phyloP scores from a whole-genome alignment of 352 stramenopile species.

The Hyaloperonospora arabidopsidis region DNA sequence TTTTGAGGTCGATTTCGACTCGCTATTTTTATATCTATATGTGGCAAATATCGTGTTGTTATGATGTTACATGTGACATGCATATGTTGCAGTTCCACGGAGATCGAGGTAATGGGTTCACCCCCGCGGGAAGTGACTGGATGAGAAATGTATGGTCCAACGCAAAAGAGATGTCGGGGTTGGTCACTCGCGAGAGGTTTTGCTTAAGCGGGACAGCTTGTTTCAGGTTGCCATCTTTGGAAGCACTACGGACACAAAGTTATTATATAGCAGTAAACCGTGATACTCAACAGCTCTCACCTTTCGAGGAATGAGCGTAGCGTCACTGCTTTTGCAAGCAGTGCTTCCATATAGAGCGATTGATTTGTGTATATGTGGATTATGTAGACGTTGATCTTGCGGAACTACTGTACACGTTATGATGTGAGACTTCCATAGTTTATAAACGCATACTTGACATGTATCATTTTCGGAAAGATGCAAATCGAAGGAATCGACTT shows the following conservation, averaged over 20 bases:
- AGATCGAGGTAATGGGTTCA: slow-evolving; percentile 19
- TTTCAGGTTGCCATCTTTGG: not conserved
- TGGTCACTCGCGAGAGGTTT: slow-evolving; percentile 9
- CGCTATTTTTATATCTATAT: not conserved
- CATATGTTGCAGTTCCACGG: slow-evolving; percentile 29
- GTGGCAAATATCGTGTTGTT: not conserved
- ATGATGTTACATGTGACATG: slow-evolving; percentile 30
- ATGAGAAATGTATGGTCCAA: slow-evolving; percentile 39
- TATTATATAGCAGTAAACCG: not conserved
- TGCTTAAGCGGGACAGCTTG: slow-evolving; percentile 8
- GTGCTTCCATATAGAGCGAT: slow-evolving; percentile 20
- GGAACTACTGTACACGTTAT: too few relatives aligned
- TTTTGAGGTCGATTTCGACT: not conserved
- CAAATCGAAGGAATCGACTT: too few relatives aligned
- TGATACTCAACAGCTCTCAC: slow-evolving; percentile 10
- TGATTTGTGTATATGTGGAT: too few relatives aligned
- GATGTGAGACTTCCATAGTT: too few relatives aligned
- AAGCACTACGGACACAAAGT: slow-evolving; percentile 13
- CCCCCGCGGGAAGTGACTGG: slow-evolving; percentile 4
- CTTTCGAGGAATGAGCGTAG: slow-evolving; percentile 37
- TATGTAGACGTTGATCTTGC: too few relatives aligned
- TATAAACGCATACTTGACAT: too few relatives aligned
- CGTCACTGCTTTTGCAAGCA: slow-evolving; percentile 25
- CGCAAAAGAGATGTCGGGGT: slow-evolving; percentile 19
- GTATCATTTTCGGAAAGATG: too few relatives aligned